Conservation (phyloP, 768 basidiomycete species). For the Ramaria rubella region DNA sequence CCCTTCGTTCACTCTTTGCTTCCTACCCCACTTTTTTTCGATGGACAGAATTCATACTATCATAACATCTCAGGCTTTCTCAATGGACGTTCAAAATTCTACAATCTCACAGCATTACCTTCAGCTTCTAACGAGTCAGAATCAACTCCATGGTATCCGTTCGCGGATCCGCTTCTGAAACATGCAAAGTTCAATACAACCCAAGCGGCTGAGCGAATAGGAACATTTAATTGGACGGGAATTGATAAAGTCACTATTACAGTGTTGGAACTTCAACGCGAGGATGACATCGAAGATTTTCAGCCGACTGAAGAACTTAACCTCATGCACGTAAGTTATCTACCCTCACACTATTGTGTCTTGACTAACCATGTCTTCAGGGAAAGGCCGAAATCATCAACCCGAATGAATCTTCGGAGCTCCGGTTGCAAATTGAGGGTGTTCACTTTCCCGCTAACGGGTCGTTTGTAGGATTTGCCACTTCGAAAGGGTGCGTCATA, state of each 20-base stretch:
- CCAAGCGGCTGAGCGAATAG: constrained; percentile 39
- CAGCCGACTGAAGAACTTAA: constrained; percentile 40
- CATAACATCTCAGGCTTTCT: constrained; percentile 75
- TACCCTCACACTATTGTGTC: not conserved
- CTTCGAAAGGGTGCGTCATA: constrained; percentile 48
- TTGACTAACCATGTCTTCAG: constrained; percentile 29
- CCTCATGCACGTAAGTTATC: constrained; percentile 56
- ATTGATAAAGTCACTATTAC: constrained; percentile 59
- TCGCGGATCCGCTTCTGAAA: constrained; percentile 50
- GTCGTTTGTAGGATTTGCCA: constrained; percentile 69
- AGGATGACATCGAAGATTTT: constrained; percentile 26
- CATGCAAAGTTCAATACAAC: constrained; percentile 29
- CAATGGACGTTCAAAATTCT: constrained; percentile 51
- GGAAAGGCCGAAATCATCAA: constrained; percentile 68
- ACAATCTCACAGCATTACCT: constrained; percentile 53
- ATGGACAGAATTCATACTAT: constrained; percentile 53
- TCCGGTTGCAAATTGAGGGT: constrained; percentile 69
- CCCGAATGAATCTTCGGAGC: constrained; percentile 37
- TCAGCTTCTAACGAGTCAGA: constrained; percentile 27
- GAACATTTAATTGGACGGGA: constrained; percentile 66
- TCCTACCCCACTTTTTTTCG: constrained; percentile 37
- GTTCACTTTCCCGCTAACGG: constrained; percentile 70
- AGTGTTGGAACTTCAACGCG: constrained; percentile 51
- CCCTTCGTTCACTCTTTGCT: constrained; percentile 46
- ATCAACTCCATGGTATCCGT: constrained; percentile 40